A percentile compares a stretch with the other conserved stretches of the same genome.
Conservation (phyloP, 306 rosid species). For the Lupinus albus region DNA sequence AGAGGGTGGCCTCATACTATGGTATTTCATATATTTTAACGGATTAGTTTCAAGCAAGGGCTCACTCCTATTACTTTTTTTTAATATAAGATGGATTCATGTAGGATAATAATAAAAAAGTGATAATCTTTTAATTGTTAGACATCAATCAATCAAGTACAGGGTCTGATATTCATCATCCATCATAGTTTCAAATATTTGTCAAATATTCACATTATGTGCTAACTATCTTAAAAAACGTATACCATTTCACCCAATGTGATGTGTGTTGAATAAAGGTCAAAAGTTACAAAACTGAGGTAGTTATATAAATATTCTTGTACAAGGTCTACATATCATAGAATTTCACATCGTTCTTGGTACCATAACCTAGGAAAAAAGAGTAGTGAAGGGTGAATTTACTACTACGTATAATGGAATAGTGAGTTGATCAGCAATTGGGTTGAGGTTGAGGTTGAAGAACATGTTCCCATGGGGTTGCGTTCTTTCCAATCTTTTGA, state of each 20-base stretch:
- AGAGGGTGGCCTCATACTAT: conserved; percentile 42
- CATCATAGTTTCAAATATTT: too few relatives aligned
- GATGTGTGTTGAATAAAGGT: neutral
- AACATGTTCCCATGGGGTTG: conserved; percentile 56
- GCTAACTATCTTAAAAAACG: too few relatives aligned
- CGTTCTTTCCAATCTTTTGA: conserved; percentile 68
- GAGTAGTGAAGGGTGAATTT: neutral
- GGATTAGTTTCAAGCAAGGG: conserved; percentile 33
- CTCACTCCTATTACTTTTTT: too few relatives aligned
- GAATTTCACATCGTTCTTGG: neutral
- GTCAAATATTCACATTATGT: too few relatives aligned
- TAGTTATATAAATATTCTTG: conserved; percentile 1
- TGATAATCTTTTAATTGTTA: too few relatives aligned
- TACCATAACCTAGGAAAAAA: neutral
- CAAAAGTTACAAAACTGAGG: conserved; percentile 27
- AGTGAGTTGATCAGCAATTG: conserved; percentile 38
- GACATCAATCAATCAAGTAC: too few relatives aligned
- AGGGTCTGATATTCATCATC: too few relatives aligned
- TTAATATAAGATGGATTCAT: too few relatives aligned
- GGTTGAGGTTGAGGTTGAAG: conserved; percentile 39
- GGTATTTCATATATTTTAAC: conserved; percentile 33
- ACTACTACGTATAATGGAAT: neutral
- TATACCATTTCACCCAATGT: neutral
- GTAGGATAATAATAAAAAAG: too few relatives aligned
- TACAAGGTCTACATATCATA: neutral